Base-by-base conservation (phyloP, 139 green algal species). In the Eudorina sp. region DNA sequence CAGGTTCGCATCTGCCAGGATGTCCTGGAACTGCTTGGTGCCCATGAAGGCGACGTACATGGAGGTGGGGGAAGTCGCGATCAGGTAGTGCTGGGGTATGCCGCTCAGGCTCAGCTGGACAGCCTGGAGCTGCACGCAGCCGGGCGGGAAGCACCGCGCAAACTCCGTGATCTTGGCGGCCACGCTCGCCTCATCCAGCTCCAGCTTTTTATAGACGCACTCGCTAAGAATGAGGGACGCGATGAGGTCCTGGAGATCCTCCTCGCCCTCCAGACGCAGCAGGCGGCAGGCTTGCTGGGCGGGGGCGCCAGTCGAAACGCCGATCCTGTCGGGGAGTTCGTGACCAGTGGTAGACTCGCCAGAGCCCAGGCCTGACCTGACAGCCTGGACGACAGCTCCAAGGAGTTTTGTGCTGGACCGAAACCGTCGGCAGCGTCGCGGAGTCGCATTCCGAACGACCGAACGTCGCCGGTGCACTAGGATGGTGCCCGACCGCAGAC, bases 41-140 rank as follows among this genome's bases (percentile, higher is more conserved):
- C 94, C 95, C 85, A 97, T 95, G 76, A 97, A 97, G 0, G 91
- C 90, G 0, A 95, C 91, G 36, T 95, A 95, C 43, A 97, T 58
- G 0, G 91, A 77, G 3, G 89, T 88, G 5, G 82, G 76, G 11
- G 75, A 79, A 21, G 92, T 89, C 2, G 95, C 93, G 13, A 97
- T 51, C 14, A 97, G 31, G 69, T 96, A 97, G 68, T 92, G 90
- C 43, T 95, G 91, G 18, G 77, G 66, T 0, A 92, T 58, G 45
- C 77, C 81, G 1, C 86, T 48, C 70, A 85, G 69, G 2, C 89
- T 92, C 4, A 94, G 70, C 87, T 95, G 92, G 55, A 96, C 48
- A 0, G 84, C n/a, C 29, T 94, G 60, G 18, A 96, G 46, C 45
- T 92, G 68, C n/a, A 94, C 72, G 46, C 92, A 88, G 23, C 89